These are phyloP conservation scores for Hypoxylon subgilvum DNA, from an alignment of 495 filamentous ascomycete species.

Conservation along the genomic window DNA sequence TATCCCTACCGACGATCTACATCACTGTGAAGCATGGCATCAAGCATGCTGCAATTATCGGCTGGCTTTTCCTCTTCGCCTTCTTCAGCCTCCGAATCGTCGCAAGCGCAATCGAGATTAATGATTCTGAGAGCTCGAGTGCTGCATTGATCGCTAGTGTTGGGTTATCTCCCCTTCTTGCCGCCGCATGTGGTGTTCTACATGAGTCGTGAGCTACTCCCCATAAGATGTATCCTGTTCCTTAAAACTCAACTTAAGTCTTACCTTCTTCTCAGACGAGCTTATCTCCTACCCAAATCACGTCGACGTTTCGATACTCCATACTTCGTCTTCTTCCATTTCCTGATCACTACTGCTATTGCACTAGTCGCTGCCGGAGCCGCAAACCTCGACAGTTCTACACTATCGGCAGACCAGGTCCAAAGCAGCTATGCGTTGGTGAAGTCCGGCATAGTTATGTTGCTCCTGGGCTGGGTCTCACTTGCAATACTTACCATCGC, in stretches of 20 bases:
- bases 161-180: slow-evolving; percentile 53
- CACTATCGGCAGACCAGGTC: slow-evolving; percentile 27
- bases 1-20: slow-evolving; percentile 43
- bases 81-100: slow-evolving; percentile 50
- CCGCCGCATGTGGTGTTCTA: slow-evolving; percentile 45
- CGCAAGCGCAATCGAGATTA: slow-evolving; percentile 43
- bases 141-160: slow-evolving; percentile 49
- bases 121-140: slow-evolving; percentile 32
- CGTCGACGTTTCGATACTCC: slow-evolving; percentile 15
- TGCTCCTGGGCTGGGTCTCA: slow-evolving; percentile 44
- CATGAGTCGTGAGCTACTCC: slow-evolving; percentile 48
- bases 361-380: slow-evolving; percentile 41
- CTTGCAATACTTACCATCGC: slow-evolving; percentile 32
- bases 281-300: slow-evolving; percentile 31
- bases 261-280: slow-evolving; percentile 15
- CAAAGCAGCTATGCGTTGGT: slow-evolving; percentile 26
- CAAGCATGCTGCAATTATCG: slow-evolving; percentile 40
- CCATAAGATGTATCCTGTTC: neutral
- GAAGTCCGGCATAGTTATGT: slow-evolving; percentile 42
- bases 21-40: slow-evolving; percentile 44
- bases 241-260: neutral
- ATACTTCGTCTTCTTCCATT: slow-evolving; percentile 35
- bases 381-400: slow-evolving; percentile 32
- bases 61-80: slow-evolving; percentile 47
- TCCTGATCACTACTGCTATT: slow-evolving; percentile 33